These are phyloP conservation scores for Pseudogymnoascus verrucosus DNA, from an alignment of 2,329 filamentous ascomycete species.

Conservation along the genomic window DNA sequence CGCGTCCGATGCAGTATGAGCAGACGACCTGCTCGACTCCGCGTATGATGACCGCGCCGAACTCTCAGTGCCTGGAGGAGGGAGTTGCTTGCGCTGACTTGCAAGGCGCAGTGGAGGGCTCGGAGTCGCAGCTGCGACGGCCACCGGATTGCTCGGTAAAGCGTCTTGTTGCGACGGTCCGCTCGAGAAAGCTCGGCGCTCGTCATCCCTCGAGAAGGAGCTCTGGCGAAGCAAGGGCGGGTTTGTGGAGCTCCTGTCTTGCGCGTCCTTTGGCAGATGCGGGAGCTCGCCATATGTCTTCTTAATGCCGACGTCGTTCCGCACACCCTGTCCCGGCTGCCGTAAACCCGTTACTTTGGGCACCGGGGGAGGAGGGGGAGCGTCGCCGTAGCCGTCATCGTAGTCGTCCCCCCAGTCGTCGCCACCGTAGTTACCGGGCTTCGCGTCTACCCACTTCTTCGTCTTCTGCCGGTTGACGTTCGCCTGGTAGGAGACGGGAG, in stretches of 20 bases:
- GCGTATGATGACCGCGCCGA: constrained; percentile 1
- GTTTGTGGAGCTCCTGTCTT: constrained; percentile 8
- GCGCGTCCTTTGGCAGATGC: constrained; percentile 15
- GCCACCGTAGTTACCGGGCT: constrained; percentile 78
- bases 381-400: constrained; percentile 45
- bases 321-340: constrained; percentile 32
- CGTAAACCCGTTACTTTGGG: constrained; percentile 35
- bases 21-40: constrained; percentile 19
- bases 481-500: constrained; percentile 52
- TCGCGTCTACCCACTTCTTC: constrained; percentile 90
- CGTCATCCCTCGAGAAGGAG: constrained; percentile 48
- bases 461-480: constrained; percentile 87
- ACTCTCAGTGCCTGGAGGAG: not conserved
- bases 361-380: constrained; percentile 32
- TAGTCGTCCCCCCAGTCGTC: constrained; percentile 82
- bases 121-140: constrained; percentile 11
- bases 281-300: constrained; percentile 27
- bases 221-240: constrained; percentile 27
- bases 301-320: constrained; percentile 13
- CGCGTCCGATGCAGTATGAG: constrained; percentile 15
- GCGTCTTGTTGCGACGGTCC: constrained; percentile 12
- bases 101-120: constrained; percentile 19
- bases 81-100: constrained; percentile 19
- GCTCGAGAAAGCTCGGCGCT: constrained; percentile 41
- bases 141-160: constrained; percentile 12